These are phyloP conservation scores for Candida ovalis DNA, from an alignment of 805 yeast species.

Conservation along the genomic window DNA sequence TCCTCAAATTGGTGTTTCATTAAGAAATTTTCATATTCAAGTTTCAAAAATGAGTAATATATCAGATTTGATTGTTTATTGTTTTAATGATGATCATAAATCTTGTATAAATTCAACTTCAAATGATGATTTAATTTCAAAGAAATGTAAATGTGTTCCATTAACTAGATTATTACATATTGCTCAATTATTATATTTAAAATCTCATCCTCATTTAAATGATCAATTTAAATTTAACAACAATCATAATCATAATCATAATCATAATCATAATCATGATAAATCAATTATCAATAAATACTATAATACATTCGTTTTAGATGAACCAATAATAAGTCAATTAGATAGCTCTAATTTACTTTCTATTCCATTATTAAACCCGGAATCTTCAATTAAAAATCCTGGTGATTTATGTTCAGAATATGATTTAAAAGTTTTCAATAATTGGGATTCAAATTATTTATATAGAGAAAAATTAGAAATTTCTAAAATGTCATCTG, in stretches of 20 bases:
- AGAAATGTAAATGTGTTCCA: conserved; percentile 35
- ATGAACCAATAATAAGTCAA: conserved; percentile 13
- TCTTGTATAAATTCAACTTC: conserved; percentile 11
- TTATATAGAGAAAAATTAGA: conserved; percentile 76
- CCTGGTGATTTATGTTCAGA: conserved; percentile 29
- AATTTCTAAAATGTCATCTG: conserved; percentile 77
- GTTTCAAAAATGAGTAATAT: conserved; percentile 72
- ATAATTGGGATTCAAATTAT: conserved; percentile 67
- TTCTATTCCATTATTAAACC: conserved; percentile 26
- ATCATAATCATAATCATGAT: neutral
- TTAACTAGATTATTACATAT: conserved; percentile 39
- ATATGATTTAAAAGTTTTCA: conserved; percentile 40
- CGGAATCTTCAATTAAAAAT: conserved; percentile 20
- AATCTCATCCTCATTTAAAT: conserved; percentile 24
- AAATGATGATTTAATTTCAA: conserved; percentile 12
- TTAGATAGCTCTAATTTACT: conserved; percentile 22
- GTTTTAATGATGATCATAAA: conserved; percentile 44
- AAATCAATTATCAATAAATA: conserved; percentile 7
- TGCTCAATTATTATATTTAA: conserved; percentile 36
- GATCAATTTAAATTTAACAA: neutral
- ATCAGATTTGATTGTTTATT: conserved; percentile 75
- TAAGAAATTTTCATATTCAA: conserved; percentile 84
- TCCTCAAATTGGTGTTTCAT: conserved; percentile 67
- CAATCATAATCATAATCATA: neutral
- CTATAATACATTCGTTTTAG: conserved; percentile 29